Evolutionary conservation across 768 basidiomycete species (phyloP), one percentile per base, ranked within the genome.

Genomic region (Mycena albidolilacea): DNA sequence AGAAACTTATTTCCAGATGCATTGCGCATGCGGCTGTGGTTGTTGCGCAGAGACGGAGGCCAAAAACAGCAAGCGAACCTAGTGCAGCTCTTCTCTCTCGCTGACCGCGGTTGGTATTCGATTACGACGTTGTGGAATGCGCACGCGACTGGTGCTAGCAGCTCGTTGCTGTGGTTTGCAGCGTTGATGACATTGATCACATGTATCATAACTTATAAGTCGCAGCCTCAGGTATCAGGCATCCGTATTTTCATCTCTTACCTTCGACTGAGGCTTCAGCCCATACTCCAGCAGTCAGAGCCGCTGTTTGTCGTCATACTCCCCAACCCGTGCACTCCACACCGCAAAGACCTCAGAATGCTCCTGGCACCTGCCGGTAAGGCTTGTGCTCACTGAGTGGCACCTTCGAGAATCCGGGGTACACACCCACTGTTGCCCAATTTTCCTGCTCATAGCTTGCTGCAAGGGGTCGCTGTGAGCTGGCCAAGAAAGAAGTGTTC

Each of bases 281-380:
- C 23, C 23, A 23, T 23, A 23, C 23, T 23, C 2, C 23, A 23
- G 23, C 23, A 23, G 23, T 23, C 23, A 23, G 23, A 23, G 2
- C 23, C 23, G 1, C 23, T 23, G 23, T 23, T 23, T 2, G 23
- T 23, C 23, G 23, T 23, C 23, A 23, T 23, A 38, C 67, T 61
- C 60, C 38, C 68, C 46, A 19, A 54, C 39, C 60, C 50, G 14
- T 54, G 68, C 68, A 21, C 15, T 12, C 35, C 68, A 38, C 23
- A 69, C 59, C 48, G 68, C 60, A 11, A 50, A 69, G n/a, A 69
- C 60, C n/a, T 62, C 69, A 17, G 69, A 61, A 39, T 70, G 69
- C 50, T 44, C 21, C 61, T 61, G 38, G 69, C 50, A 37, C 21
- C 61, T 61, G 38, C 57, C 30, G 21, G 11, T 2, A 1, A 57